Evolutionary conservation across 768 basidiomycete species (phyloP), one percentile per base, ranked within the genome.

Genomic region (Serendipita vermifera): DNA sequence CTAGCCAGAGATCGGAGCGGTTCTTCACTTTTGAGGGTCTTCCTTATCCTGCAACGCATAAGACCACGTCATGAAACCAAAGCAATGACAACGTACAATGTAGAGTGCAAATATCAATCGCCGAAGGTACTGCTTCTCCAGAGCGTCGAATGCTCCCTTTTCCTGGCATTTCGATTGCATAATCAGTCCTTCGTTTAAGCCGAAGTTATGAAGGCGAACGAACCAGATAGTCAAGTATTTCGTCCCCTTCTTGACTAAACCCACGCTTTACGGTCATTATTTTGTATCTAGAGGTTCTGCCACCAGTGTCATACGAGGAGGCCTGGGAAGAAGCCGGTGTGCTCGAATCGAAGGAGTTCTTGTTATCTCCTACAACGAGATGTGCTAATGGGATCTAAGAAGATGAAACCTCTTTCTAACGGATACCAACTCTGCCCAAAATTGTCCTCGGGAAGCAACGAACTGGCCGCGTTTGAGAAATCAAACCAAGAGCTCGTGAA

Each of bases 31-130:
- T 62, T 77, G 86, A 0, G 90, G 90, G 67, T 93, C 85, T 59
- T 85, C 79, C 57, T 73, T 80, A 63, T 93, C 89, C 88, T 91
- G 59, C 14, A 14, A n/a, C 35, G 15, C 43, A 53, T 38, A 27
- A 53, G 61, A 33, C 31, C 46, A 58, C 32, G 57, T 61, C n/a
- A 58, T 14, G 41, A 20, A n/a, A 11, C 7, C 6, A 55, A 24
- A 32, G 68, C n/a, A n/a, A n/a, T 26, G 3, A 0, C 33, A 22
- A 59, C 78, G 58, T 56, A 90, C 90, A 58, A 91, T 69, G 64
- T 88, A 91, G 54, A 91, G 78, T 4, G 82, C 88, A 61, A 91
- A 87, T 54, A 90, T 82, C 66, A 89, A 88, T 62, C 83, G 87
- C 46, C 79, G 80, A 41, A 93, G 77, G 68, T 89, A 93, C 60